Base-by-base conservation (phyloP, 805 yeast species). In the Kodamaea nitidulidarum region DNA sequence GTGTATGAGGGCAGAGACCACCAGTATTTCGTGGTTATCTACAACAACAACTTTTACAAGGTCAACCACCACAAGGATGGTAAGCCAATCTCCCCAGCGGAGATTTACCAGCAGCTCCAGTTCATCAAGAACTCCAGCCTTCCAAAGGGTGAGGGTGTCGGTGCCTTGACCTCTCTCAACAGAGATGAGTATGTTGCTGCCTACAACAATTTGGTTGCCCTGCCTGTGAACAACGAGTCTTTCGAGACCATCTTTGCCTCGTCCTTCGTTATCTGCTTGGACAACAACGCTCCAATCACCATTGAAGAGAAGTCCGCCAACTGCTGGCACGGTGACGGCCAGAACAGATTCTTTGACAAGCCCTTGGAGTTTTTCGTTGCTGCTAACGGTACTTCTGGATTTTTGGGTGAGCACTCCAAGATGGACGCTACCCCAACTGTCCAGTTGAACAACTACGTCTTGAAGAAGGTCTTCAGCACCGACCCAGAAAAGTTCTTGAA, bases 401-500 rank as follows among this genome's bases (percentile, higher is more conserved):
- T 90, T 68, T 65, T 88, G 56, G 97, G 95, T 46, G 98, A 91
- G 69, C 98, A 91, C 70, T 88, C 97, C 15, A 84, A 79, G 70
- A 91, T 91, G 98, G 98, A 91, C 63, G 98, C 98, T 46, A 87
- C 96, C 7, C 95, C 97, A 56, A 91, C 96, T 21, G 78, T 87
- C 54, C 80, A 88, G 48, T 67, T 91, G 67, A 91, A 91, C 61
- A 88, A 88, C 63, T 80, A 71, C 55, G 71, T 91, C 28, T 71
- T 80, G 47, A 71, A 71, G 38, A 74, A 78, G 49, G 63, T 90
- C 41, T 45, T 60, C 41, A 72, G 76, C 54, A 58, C 76, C 54
- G 65, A 76, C 40, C 67, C 71, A 1, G 44, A 45, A 10, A 48
- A 42, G 4, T 55, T 69, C 15, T 30, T 66, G 42, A 38, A 47